Percentiles rank a stretch among this genome's conserved stretches.
These are phyloP conservation scores for Capronia americana DNA, from an alignment of 2,329 filamentous ascomycete genomes.

Conservation along the genomic window DNA sequence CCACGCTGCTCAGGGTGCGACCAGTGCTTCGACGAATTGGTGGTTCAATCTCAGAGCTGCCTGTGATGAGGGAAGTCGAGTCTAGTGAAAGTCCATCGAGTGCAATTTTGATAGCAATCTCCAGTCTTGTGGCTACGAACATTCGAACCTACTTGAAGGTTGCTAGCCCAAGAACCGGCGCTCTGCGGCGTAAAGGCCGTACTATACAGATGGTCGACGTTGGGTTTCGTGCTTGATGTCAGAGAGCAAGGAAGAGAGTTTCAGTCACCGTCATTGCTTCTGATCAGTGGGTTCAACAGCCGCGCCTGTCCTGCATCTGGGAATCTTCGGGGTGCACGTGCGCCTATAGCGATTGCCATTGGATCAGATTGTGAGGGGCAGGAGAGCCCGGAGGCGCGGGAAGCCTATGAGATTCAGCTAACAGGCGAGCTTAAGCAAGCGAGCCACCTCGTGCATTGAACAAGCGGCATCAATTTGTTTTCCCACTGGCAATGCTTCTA, in stretches of 20 bases:
- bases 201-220: neutral
- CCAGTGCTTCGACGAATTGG: neutral
- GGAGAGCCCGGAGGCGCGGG: neutral
- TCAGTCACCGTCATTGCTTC: neutral
- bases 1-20: neutral
- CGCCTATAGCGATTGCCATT: conserved; percentile 1
- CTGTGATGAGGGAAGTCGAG: neutral
- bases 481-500: neutral
- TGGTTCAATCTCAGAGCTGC: neutral
- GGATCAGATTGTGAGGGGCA: neutral
- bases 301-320: neutral
- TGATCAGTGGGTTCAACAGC: neutral
- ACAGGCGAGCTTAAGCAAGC: neutral
- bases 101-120: neutral
- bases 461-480: neutral
- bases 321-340: conserved; percentile 1
- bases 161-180: neutral
- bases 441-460: neutral
- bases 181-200: neutral
- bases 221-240: neutral
- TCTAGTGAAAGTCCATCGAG: neutral
- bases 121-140: neutral
- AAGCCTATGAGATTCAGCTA: conserved; percentile 6
- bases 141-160: neutral
- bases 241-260: neutral